Percentiles rank a stretch among this genome's conserved stretches.
Conservation (phyloP, 495 filamentous ascomycete genomes). For the Penicillium manginii region DNA sequence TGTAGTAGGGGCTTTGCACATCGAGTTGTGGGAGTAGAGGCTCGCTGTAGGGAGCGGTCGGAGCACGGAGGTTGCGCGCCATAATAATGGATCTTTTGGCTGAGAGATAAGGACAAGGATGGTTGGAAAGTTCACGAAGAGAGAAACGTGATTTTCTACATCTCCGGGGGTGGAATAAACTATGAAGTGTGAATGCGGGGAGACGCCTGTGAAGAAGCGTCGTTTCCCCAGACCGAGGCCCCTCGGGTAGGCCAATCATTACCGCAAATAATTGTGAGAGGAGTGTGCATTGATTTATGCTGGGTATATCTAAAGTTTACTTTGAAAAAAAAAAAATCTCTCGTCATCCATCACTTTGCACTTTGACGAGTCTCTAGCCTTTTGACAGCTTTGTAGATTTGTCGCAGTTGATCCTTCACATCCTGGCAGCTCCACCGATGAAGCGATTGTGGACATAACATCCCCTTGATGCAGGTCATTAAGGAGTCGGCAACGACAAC, state of each 20-base stretch:
- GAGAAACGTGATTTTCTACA: neutral
- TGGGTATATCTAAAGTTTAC: slow-evolving; percentile 10
- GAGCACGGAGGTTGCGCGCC: slow-evolving; percentile 26
- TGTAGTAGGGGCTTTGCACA: slow-evolving; percentile 51
- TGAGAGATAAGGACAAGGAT: too few relatives aligned
- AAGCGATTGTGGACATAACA: slow-evolving; percentile 48
- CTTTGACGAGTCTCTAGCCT: slow-evolving; percentile 4
- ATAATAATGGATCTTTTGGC: slow-evolving; percentile 12
- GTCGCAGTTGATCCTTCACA: slow-evolving; percentile 35
- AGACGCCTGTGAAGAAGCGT: slow-evolving; percentile 14
- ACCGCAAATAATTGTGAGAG: slow-evolving; percentile 5
- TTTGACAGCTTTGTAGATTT: slow-evolving; percentile 27
- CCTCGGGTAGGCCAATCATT: slow-evolving; percentile 14
- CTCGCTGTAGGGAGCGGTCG: slow-evolving; percentile 47
- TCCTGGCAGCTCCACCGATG: slow-evolving; percentile 44
- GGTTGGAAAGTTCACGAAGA: neutral
- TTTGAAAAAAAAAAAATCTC: neutral
- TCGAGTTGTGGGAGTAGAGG: slow-evolving; percentile 45
- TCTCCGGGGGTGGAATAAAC: neutral
- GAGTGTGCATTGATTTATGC: slow-evolving; percentile 15
- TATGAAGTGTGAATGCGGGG: slow-evolving; percentile 16
- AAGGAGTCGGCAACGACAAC: slow-evolving; percentile 41
- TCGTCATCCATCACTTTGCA: neutral
- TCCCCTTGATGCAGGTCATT: slow-evolving; percentile 46
- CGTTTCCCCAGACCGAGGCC: slow-evolving; percentile 22